phyloP scores from a whole-genome alignment of 768 basidiomycete genomes.

The Tubosaeta sp. region DNA sequence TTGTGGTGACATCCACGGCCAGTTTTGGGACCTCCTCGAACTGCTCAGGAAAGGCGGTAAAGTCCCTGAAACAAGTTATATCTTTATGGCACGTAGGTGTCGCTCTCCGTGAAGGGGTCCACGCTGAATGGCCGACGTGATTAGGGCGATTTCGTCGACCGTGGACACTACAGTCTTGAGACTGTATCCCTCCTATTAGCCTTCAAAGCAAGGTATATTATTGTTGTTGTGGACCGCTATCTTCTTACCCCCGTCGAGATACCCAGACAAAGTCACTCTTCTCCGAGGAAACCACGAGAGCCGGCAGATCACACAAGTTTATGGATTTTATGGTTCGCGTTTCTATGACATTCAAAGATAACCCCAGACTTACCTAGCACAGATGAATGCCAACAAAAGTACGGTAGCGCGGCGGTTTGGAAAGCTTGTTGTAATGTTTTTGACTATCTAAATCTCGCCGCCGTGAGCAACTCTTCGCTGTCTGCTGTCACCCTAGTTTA shows the following conservation, averaged over 20 bases:
- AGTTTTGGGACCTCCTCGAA: conserved; percentile 96
- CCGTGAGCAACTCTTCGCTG: conserved; percentile 48
- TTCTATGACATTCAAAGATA: not conserved
- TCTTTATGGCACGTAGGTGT: conserved; percentile 86
- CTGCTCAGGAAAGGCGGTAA: conserved; percentile 80
- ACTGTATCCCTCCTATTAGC: conserved; percentile 87
- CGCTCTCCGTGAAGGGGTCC: conserved; percentile 23
- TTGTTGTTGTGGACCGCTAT: not conserved
- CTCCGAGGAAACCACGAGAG: conserved; percentile 96
- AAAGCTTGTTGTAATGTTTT: conserved; percentile 97
- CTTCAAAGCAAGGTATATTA: conserved; percentile 76
- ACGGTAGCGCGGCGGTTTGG: conserved; percentile 93
- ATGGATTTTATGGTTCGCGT: conserved; percentile 95
- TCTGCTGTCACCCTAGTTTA: not conserved
- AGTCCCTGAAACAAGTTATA: conserved; percentile 86
- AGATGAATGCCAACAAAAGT: conserved; percentile 99
- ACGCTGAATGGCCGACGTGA: conserved; percentile 22
- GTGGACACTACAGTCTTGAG: conserved; percentile 94
- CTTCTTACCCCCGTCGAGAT: conserved; percentile 43
- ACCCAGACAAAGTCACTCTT: conserved; percentile 89
- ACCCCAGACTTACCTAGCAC: not conserved
- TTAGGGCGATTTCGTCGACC: conserved; percentile 96
- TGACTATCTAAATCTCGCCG: conserved; percentile 92
- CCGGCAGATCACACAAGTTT: conserved; percentile 96
- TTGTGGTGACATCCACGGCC: conserved; percentile 95